Evolutionary conservation across 495 filamentous ascomycete genomes (phyloP).

Genomic region (Tuber calosporum): DNA sequence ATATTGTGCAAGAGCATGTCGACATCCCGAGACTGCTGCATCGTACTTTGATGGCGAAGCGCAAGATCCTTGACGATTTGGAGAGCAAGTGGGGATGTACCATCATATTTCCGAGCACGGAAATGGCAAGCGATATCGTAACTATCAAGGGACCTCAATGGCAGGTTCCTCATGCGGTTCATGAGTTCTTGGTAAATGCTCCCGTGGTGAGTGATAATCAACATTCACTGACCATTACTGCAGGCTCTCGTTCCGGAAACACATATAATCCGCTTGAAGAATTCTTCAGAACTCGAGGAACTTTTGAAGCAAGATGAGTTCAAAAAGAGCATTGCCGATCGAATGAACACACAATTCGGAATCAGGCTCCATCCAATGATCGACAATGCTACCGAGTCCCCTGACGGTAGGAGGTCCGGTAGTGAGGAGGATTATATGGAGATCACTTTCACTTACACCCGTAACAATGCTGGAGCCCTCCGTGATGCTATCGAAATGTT

Average conservation of each 20-base stretch:
- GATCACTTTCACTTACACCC: conserved; percentile 65
- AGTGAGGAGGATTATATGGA: not conserved
- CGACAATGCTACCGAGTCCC: conserved; percentile 8
- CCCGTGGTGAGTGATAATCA: not conserved
- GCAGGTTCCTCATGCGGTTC: conserved; percentile 90
- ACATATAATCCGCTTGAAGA: conserved; percentile 79
- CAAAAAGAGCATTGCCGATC: conserved; percentile 65
- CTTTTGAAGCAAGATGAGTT: conserved; percentile 76
- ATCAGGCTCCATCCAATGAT: conserved; percentile 62
- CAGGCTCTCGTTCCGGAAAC: conserved; percentile 93
- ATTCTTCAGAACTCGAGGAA: conserved; percentile 61
- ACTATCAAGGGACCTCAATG: conserved; percentile 93
- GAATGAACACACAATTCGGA: conserved; percentile 83
- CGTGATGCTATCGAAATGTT: conserved; percentile 95
- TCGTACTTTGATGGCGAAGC: conserved; percentile 79
- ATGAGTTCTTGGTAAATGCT: conserved; percentile 72
- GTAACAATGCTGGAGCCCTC: conserved; percentile 91
- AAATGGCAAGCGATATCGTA: conserved; percentile 92
- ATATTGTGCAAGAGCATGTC: conserved; percentile 89
- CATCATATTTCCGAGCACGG: conserved; percentile 92
- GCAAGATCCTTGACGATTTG: conserved; percentile 81
- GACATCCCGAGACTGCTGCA: conserved; percentile 92
- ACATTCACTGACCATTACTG: conserved; percentile 38
- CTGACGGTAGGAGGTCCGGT: not conserved
- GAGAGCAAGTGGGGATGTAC: conserved; percentile 99